These are phyloP conservation scores for Botrytis fragariae DNA, from an alignment of 2,329 filamentous ascomycete genomes.

Conservation along the genomic window DNA sequence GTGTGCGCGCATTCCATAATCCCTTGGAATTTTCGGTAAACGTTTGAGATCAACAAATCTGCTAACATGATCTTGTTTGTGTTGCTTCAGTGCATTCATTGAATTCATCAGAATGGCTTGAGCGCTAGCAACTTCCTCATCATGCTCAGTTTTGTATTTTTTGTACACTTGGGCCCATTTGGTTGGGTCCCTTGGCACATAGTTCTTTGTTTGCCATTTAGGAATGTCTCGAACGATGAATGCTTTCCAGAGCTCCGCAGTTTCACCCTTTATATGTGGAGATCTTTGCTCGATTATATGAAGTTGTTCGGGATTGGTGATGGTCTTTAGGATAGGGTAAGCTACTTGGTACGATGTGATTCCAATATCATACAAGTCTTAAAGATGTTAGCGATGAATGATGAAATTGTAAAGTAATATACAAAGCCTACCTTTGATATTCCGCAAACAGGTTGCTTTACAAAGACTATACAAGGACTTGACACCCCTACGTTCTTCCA, in stretches of 20 bases:
- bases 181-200: conserved; percentile 61
- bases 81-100: conserved; percentile 56
- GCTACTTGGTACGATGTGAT: conserved; percentile 66
- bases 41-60: conserved; percentile 53
- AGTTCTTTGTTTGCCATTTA: conserved; percentile 58
- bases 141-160: conserved; percentile 60
- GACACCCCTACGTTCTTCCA: neutral
- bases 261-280: conserved; percentile 70
- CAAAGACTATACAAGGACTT: conserved; percentile 54
- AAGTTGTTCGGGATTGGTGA: conserved; percentile 74
- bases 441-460: conserved; percentile 51
- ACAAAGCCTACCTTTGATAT: conserved; percentile 43
- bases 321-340: conserved; percentile 64
- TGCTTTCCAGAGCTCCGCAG: conserved; percentile 71
- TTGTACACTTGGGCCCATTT: conserved; percentile 79
- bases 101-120: conserved; percentile 53
- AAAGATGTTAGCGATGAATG: neutral
- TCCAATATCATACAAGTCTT: conserved; percentile 67
- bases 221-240: conserved; percentile 77
- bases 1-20: conserved; percentile 40
- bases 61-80: conserved; percentile 56
- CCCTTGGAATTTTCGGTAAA: conserved; percentile 46
- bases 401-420: conserved; percentile 11
- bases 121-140: conserved; percentile 55
- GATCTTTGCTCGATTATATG: conserved; percentile 70